Conservation (phyloP, 75 land plant species). For the Picea glauca region DNA sequence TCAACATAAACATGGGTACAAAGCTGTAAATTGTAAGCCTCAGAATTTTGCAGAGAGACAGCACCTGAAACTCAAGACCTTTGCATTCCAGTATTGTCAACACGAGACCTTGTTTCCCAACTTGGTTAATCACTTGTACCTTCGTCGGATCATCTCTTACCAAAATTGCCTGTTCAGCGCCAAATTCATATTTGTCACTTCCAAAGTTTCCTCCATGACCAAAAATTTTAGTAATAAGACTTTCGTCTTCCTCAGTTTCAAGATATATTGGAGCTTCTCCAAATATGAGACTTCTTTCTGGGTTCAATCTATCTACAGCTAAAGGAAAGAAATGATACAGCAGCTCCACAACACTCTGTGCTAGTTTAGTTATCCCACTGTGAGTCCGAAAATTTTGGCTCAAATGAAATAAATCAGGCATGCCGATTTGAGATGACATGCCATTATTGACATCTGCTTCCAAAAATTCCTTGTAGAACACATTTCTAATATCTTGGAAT, state of each 20-base stretch:
- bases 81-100: constrained; percentile 71
- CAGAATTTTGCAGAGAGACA: too few species aligned
- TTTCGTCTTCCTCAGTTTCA: constrained; percentile 38
- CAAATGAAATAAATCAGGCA: constrained; percentile 39
- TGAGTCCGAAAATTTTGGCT: constrained; percentile 68
- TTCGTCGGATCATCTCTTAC: constrained; percentile 53
- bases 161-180: constrained; percentile 69
- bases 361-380: constrained; percentile 41
- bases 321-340: constrained; percentile 48
- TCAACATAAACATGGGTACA: too few species aligned
- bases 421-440: constrained; percentile 2
- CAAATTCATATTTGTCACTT: constrained; percentile 31
- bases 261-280: constrained; percentile 63
- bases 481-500: constrained; percentile 53
- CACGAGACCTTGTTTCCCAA: constrained; percentile 63
- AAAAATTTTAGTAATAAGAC: constrained; percentile 45
- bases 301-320: constrained; percentile 43
- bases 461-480: constrained; percentile 58
- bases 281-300: constrained; percentile 52
- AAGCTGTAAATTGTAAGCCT: too few species aligned
- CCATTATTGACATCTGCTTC: constrained; percentile 6
- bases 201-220: constrained; percentile 9
- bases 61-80: constrained; percentile 68
- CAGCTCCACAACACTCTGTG: constrained; percentile 55
- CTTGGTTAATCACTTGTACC: constrained; percentile 17